Evolutionary conservation across 2,329 filamentous ascomycete species (phyloP), one percentile per base, ranked within the genome.

Genomic region (Cladophialophora immunda): DNA sequence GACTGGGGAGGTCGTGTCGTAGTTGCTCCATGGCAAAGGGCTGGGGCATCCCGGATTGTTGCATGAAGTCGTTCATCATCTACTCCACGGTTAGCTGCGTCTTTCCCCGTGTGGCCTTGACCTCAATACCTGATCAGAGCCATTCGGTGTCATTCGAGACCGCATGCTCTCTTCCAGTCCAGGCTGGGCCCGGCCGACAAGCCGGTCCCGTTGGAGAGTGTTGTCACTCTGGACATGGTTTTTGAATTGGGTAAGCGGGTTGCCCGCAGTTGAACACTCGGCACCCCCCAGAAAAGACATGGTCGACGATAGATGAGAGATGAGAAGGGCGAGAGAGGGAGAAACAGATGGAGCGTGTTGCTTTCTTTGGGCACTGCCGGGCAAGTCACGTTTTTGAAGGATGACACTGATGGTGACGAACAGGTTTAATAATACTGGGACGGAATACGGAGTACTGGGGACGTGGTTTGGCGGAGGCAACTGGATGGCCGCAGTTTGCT

Each of bases 151-250:
- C 65, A 85, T 86, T 73, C 87, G 86, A 77, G 87, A 94, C 70
- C 93, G 87, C 83, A 97, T 94, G 74, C 91, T 88, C 77, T 92
- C 90, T 75, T 92, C 85, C 75, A 90, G 83, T 7, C 87, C 89
- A 52, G 86, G 88, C 0, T 92, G 90, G 0, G 89, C 89, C 71
- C 90, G 85, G 69, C 92, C 92, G 67, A 92, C 89, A 68, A 98
- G 84, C 67, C 95, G 89, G 80, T 99, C 95, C 75, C 94, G 87
- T 81, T 98, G 95, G 65, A 98, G 84, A 65, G 92, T 95, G 81
- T 94, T 97, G 83, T 99, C 95, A 85, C 97, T 93, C 77, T 96
- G 92, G 65, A 95, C 92, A 80, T 97, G 94, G 81, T 99, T 99
- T 71, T 94, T 93, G 79, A 99, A 97, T 84, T 98, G 95, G 78